Evolutionary conservation across 768 basidiomycete species (phyloP).

Genomic region (Boletus barrowsii): DNA sequence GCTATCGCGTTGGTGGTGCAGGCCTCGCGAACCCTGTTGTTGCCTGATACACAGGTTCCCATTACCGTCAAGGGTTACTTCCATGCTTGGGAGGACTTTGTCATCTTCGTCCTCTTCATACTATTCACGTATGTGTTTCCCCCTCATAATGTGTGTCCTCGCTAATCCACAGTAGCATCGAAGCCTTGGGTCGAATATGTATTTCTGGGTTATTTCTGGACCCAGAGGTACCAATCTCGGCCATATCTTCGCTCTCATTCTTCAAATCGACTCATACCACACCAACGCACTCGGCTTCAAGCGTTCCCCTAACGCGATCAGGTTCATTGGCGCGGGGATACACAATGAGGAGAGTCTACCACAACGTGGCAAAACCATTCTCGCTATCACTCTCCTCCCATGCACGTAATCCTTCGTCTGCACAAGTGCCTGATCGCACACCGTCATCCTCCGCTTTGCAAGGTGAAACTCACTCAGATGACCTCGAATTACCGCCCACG

Average conservation of each 20-base stretch:
- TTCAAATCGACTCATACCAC: slow-evolving; percentile 21
- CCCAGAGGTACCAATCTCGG: slow-evolving; percentile 61
- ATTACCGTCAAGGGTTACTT: slow-evolving; percentile 72
- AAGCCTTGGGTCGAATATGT: slow-evolving; percentile 84
- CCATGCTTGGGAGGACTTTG: slow-evolving; percentile 84
- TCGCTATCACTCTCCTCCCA: slow-evolving; percentile 40
- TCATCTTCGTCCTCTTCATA: slow-evolving; percentile 78
- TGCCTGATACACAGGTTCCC: slow-evolving; percentile 42
- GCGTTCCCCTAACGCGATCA: slow-evolving; percentile 21
- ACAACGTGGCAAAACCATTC: slow-evolving; percentile 54
- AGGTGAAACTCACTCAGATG: slow-evolving; percentile 26
- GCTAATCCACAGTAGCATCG: slow-evolving; percentile 49
- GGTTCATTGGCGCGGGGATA: slow-evolving; percentile 42
- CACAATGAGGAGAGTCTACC: slow-evolving; percentile 44
- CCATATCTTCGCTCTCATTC: slow-evolving; percentile 43
- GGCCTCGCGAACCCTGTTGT: slow-evolving; percentile 58
- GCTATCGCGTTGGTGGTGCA: slow-evolving; percentile 81
- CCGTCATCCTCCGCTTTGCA: background rate
- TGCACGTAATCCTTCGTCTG: slow-evolving; percentile 14
- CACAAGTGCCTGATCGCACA: slow-evolving; percentile 8
- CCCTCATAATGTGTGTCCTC: background rate
- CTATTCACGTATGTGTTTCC: slow-evolving; percentile 71
- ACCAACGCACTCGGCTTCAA: slow-evolving; percentile 27
- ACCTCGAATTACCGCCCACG: slow-evolving; percentile 44
- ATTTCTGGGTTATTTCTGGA: slow-evolving; percentile 88